Conservation (phyloP, 495 filamentous ascomycete species). For the Aeminium ludgeri region DNA sequence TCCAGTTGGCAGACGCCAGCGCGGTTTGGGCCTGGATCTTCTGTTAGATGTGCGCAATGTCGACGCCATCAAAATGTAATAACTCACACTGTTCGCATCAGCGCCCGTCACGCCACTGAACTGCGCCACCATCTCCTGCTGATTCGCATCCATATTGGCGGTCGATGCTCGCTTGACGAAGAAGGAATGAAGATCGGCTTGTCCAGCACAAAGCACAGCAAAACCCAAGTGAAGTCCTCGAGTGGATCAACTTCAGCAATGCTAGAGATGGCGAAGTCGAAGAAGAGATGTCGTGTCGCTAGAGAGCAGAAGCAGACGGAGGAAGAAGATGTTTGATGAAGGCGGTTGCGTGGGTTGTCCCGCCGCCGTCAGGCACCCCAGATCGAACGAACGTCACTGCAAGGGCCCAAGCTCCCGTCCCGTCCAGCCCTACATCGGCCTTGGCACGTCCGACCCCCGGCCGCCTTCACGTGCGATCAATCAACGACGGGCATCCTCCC, state of each 20-base stretch:
- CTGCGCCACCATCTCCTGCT: constrained; percentile 52
- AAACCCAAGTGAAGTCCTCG: too few species aligned
- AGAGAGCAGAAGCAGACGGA: too few species aligned
- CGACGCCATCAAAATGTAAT: constrained; percentile 1
- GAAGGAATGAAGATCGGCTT: neutral
- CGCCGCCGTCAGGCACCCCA: neutral
- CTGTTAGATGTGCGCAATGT: neutral
- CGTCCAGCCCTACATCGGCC: neutral
- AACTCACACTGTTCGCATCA: constrained; percentile 43
- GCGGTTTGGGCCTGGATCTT: constrained; percentile 48
- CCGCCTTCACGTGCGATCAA: neutral
- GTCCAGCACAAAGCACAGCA: too few species aligned
- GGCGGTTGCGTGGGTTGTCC: too few species aligned
- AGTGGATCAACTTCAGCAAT: too few species aligned
- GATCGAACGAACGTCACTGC: neutral
- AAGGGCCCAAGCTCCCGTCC: neutral
- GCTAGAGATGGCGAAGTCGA: too few species aligned
- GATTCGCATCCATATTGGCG: constrained; percentile 36
- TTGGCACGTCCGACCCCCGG: too few species aligned
- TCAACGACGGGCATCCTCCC: too few species aligned
- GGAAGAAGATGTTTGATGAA: too few species aligned
- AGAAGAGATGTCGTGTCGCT: too few species aligned
- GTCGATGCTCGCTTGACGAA: neutral
- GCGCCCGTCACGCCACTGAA: constrained; percentile 60
- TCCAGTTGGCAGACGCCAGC: constrained; percentile 50